Evolutionary conservation across 2,329 filamentous ascomycete genomes (phyloP).

Genomic region (Nectriaceae sp.): DNA sequence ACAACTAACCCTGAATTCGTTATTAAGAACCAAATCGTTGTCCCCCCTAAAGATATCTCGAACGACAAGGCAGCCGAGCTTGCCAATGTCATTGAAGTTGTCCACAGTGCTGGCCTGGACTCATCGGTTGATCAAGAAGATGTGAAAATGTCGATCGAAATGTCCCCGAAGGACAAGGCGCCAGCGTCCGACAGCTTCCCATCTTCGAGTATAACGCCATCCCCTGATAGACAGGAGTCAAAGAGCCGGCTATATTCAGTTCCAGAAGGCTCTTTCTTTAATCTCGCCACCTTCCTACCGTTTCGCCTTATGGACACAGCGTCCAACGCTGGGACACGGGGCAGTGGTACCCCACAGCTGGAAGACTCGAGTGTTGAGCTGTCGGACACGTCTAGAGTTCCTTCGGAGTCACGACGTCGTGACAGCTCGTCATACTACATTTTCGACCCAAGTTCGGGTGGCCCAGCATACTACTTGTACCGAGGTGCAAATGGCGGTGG

Average conservation of each 20-base stretch:
- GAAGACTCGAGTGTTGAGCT: slow-evolving; percentile 9
- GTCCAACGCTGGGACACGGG: slow-evolving; percentile 20
- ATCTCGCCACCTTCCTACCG: slow-evolving; percentile 7
- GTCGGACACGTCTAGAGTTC: neutral
- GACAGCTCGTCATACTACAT: slow-evolving; percentile 19
- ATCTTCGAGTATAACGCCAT: neutral
- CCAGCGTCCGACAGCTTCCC: neutral
- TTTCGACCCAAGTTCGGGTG: slow-evolving; percentile 15
- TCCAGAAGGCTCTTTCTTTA: slow-evolving; percentile 14
- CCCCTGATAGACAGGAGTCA: slow-evolving; percentile 4
- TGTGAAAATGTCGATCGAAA: neutral
- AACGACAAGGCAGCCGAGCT: slow-evolving; percentile 1
- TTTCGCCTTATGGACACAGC: slow-evolving; percentile 6
- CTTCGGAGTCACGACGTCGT: neutral
- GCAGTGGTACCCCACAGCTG: slow-evolving; percentile 11
- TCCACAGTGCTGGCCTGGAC: neutral
- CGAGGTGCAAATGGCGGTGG: slow-evolving; percentile 5
- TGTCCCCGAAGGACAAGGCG: neutral
- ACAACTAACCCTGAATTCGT: neutral
- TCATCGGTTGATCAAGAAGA: neutral
- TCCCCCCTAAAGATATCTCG: neutral
- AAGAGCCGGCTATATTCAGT: slow-evolving; percentile 13
- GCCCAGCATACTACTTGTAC: slow-evolving; percentile 18
- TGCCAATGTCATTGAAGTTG: neutral
- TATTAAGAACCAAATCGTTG: neutral